These are phyloP conservation scores for Perilla frutescens DNA, from an alignment of 257 asterid genomes.

Conservation along the genomic window DNA sequence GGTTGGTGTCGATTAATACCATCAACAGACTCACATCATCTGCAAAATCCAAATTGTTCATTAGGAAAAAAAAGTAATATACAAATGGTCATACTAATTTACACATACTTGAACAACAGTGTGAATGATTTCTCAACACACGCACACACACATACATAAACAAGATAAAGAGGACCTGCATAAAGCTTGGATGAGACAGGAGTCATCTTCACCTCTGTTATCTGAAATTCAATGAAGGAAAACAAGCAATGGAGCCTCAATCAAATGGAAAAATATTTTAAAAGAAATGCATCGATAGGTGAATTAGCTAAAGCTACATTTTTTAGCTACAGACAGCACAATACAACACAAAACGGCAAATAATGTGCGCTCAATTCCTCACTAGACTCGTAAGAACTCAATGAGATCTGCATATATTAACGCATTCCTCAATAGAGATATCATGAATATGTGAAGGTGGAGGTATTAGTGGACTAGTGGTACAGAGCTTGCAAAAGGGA, in stretches of 20 bases:
- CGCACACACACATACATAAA: no score
- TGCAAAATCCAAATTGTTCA: conserved; percentile 39
- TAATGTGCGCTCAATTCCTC: conserved; percentile 12
- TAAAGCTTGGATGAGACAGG: conserved; percentile 55
- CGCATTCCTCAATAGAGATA: not conserved
- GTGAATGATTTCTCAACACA: not conserved
- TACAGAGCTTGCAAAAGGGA: no score
- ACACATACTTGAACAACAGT: not conserved
- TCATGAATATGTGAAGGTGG: no score
- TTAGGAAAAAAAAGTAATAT: not conserved
- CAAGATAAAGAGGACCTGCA: conserved; percentile 44
- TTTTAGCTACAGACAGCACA: not conserved
- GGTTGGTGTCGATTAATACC: conserved; percentile 84
- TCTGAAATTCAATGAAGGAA: conserved; percentile 31
- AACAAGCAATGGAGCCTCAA: not conserved
- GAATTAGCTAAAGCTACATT: not conserved
- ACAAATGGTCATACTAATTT: not conserved
- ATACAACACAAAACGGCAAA: not conserved
- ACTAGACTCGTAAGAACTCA: not conserved
- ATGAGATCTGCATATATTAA: not conserved
- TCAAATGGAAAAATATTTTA: not conserved
- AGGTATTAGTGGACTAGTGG: no score
- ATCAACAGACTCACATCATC: conserved; percentile 88
- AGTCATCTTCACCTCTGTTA: conserved; percentile 45
- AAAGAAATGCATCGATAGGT: not conserved